A percentile compares a stretch with the other conserved stretches of the same genome.
These are phyloP conservation scores for Linderniella brevidens DNA, from an alignment of 257 asterid genomes.

Conservation along the genomic window DNA sequence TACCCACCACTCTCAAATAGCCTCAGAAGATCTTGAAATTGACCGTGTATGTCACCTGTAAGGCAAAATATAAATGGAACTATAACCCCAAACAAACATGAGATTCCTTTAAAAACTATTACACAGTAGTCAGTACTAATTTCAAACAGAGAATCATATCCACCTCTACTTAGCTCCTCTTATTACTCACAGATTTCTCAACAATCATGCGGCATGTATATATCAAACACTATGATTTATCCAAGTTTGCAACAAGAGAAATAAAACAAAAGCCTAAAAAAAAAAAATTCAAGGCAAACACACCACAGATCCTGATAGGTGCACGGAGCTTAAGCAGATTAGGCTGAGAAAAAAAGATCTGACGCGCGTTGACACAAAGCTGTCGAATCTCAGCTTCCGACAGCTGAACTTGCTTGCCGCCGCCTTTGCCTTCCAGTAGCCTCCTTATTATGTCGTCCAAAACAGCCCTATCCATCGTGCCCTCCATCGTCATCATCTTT, in stretches of 20 bases:
- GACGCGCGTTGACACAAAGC: constrained; percentile 85
- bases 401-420: constrained; percentile 65
- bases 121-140: no score
- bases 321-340: constrained; percentile 53
- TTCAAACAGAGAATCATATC: no score
- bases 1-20: constrained; percentile 4
- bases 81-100: no score
- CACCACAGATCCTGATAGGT: constrained; percentile 82
- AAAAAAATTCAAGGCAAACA: background rate
- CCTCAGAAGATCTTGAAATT: constrained; percentile 2
- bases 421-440: constrained; percentile 67
- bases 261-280: background rate
- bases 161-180: no score
- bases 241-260: background rate
- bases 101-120: no score
- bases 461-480: constrained; percentile 62
- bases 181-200: no score
- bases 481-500: constrained; percentile 64
- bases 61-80: background rate
- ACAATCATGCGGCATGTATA: background rate
- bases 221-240: background rate
- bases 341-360: constrained; percentile 58
- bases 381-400: constrained; percentile 93
- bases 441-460: constrained; percentile 69
- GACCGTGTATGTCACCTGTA: constrained; percentile 3